phyloP scores from a whole-genome alignment of 179 eudicot genomes.

The Spergularia azorica region DNA sequence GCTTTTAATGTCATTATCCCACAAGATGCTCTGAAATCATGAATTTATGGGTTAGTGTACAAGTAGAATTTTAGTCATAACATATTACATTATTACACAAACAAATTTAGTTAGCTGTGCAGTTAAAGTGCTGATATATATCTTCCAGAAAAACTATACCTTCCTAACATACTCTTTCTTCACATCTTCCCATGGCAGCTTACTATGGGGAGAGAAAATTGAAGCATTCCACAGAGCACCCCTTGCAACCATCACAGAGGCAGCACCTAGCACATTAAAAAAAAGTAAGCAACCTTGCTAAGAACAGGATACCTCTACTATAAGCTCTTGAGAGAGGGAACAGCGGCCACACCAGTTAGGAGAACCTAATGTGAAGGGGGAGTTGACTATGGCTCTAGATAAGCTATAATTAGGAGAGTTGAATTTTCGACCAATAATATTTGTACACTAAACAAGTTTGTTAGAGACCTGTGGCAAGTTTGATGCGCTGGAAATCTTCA shows the following conservation, averaged over 20 bases:
- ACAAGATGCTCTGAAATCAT: constrained; percentile 76
- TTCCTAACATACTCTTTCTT: constrained; percentile 80
- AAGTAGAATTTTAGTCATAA: not conserved
- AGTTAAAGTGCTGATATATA: not conserved
- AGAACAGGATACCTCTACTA: not conserved
- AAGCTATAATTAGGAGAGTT: not conserved
- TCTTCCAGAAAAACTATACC: constrained; percentile 40
- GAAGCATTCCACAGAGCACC: constrained; percentile 98
- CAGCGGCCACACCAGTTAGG: not conserved
- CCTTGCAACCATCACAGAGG: constrained; percentile 94
- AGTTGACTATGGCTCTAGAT: not conserved
- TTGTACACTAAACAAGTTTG: not conserved
- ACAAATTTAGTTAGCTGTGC: not conserved
- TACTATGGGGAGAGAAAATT: constrained; percentile 70
- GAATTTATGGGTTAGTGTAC: not conserved
- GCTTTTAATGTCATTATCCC: constrained; percentile 89
- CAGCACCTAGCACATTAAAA: constrained; percentile 59
- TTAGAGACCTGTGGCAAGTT: constrained; percentile 58
- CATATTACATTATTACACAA: constrained; percentile 2
- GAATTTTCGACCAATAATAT: not conserved
- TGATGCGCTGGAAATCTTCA: constrained; percentile 70
- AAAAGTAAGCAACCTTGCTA: not conserved
- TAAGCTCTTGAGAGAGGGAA: not conserved
- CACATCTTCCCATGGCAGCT: constrained; percentile 71
- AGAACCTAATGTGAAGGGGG: not conserved